These are phyloP conservation scores for Boeremia exigua DNA, from an alignment of 2,329 filamentous ascomycete species.

Conservation along the genomic window DNA sequence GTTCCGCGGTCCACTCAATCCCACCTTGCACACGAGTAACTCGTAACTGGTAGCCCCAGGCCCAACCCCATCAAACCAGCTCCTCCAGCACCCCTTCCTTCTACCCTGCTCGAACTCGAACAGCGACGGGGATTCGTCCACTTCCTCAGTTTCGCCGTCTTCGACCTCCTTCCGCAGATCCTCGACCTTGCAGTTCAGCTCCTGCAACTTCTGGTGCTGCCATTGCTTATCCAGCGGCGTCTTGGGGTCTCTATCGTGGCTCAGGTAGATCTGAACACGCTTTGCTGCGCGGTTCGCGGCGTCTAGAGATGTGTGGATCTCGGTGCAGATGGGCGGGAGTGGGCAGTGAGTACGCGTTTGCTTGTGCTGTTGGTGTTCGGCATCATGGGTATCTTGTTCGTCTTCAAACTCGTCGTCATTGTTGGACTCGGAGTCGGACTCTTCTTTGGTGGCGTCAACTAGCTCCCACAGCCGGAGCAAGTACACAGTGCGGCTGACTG, in stretches of 20 bases:
- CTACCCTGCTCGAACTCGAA: not conserved
- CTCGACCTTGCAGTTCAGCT: conserved; percentile 22
- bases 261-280: conserved; percentile 33
- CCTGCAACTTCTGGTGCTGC: conserved; percentile 21
- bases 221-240: conserved; percentile 13
- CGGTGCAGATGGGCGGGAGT: conserved; percentile 13
- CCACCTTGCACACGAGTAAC: conserved; percentile 28
- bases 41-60: conserved; percentile 27
- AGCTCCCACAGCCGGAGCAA: conserved; percentile 31
- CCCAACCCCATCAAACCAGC: conserved; percentile 30
- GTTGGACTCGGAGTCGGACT: not conserved
- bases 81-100: conserved; percentile 28
- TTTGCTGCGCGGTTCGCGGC: conserved; percentile 36
- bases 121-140: not conserved
- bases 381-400: not conserved
- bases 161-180: conserved; percentile 6
- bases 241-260: conserved; percentile 22
- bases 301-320: conserved; percentile 32
- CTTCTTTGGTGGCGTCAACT: not conserved
- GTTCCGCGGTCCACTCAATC: conserved; percentile 27
- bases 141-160: not conserved
- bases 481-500: conserved; percentile 28
- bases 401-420: not conserved
- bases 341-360: conserved; percentile 17
- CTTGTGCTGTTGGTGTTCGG: not conserved